phyloP scores from a whole-genome alignment of 305 asterid species.

The Plantago rigida region DNA sequence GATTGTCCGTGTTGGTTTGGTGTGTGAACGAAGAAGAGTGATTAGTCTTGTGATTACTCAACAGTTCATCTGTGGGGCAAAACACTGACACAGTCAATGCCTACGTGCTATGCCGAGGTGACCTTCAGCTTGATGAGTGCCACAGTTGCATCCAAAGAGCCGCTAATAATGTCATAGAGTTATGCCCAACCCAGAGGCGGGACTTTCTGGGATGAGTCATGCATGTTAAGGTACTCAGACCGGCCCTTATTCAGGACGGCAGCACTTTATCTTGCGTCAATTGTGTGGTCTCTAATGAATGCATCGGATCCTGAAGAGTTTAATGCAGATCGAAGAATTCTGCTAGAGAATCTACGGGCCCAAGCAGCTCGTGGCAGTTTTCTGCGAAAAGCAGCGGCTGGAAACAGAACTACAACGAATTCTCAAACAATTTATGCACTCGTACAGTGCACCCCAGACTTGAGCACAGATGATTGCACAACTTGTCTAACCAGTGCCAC shows the following conservation, averaged over 20 bases:
- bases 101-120: slow-evolving; percentile 23
- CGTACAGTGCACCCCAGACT: slow-evolving; percentile 35
- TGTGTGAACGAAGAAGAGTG: too few species aligned
- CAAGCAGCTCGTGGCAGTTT: too few species aligned
- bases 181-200: slow-evolving; percentile 5
- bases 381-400: slow-evolving; percentile 21
- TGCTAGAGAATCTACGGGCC: background rate
- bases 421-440: slow-evolving; percentile 15
- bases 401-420: slow-evolving; percentile 1
- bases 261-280: background rate
- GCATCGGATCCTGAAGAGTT: background rate
- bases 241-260: background rate
- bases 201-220: slow-evolving; percentile 2
- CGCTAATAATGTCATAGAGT: background rate
- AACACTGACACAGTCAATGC: slow-evolving; percentile 16
- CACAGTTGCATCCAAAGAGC: slow-evolving; percentile 12
- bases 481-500: slow-evolving; percentile 15
- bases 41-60: too few species aligned
- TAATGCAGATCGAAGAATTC: background rate
- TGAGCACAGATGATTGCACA: slow-evolving; percentile 25
- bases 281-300: background rate
- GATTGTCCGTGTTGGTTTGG: too few species aligned
- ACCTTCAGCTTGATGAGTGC: slow-evolving; percentile 14
- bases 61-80: slow-evolving; percentile 12
- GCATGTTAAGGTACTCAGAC: slow-evolving; percentile 19